These are phyloP conservation scores for Lonicera japonica DNA, from an alignment of 129 eudicot species.

Conservation along the genomic window DNA sequence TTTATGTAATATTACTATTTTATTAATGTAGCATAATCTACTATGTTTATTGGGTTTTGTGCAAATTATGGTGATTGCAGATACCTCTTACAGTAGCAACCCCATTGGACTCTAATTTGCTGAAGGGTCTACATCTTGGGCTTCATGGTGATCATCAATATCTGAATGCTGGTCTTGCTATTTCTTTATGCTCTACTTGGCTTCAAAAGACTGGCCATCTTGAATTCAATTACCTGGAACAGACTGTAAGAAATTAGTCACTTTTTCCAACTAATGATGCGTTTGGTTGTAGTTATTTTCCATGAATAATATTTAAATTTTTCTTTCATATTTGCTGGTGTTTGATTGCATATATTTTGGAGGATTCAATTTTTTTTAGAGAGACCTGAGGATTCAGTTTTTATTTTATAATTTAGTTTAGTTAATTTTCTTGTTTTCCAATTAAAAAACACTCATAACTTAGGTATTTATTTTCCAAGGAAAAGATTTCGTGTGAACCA, in stretches of 20 bases:
- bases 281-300: background rate
- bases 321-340: background rate
- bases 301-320: too few relatives aligned
- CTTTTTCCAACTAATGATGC: background rate
- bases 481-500: too few relatives aligned
- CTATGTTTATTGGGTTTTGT: background rate
- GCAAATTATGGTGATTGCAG: constrained; percentile 34
- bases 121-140: constrained; percentile 64
- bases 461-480: too few relatives aligned
- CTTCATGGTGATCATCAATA: constrained; percentile 95
- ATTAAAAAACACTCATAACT: too few relatives aligned
- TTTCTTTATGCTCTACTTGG: constrained; percentile 87
- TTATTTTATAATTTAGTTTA: too few relatives aligned
- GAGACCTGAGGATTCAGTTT: too few relatives aligned
- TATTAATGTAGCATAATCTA: background rate
- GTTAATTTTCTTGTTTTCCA: too few relatives aligned
- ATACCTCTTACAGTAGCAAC: constrained; percentile 71
- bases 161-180: constrained; percentile 94
- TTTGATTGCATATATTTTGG: background rate
- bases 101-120: constrained; percentile 59
- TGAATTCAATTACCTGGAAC: constrained; percentile 52
- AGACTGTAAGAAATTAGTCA: constrained; percentile 38
- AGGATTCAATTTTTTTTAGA: too few relatives aligned
- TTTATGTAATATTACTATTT: background rate
- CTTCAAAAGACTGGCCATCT: constrained; percentile 75